Base-by-base conservation (phyloP, 805 yeast species). In the Tetrapisispora arboricola region DNA sequence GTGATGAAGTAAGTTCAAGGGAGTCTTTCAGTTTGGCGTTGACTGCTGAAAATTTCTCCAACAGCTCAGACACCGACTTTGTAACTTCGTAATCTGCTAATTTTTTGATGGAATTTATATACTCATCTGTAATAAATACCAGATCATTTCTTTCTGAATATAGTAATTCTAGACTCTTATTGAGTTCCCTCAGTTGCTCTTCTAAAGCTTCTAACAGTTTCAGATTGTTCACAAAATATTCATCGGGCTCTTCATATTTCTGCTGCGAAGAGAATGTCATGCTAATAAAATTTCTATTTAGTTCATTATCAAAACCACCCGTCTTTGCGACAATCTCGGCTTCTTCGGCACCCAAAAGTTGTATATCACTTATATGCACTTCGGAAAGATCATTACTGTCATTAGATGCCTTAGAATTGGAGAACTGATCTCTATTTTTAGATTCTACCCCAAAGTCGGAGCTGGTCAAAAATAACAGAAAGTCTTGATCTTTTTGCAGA, bases 11-110 rank as follows among this genome's bases (percentile, higher is more conserved):
- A 44, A 95, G 72, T 46, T 79, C 86, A 37, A 84, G 66, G 36
- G 84, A 68, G 37, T 85, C 92, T 49, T 77, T 77, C 17, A 87
- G 70, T 48, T 84, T 75, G 21, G 64, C 51, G 54, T 87, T 87
- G 11, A 83, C 74, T 22, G 76, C 77, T 28, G 88, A 76, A 58
- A 86, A 86, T 41, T 79, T 78, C 18, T 65, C 59, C 42, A 88
- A 69, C 9, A 85, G 65, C n/a, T 72, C 74, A 10, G 79, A 71
- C 1, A 85, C 69, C 16, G 68, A 67, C 50, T 73, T 75, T 48
- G 83, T 79, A 3, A 88, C 73, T 55, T 90, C 96, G 39, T 85
- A 68, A 15, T 72, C 80, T 1, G 86, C 76, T 47, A 88, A 60
- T 11, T 77, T 75, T 17, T 75, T 74, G 9, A 80, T 50, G 36